A percentile compares a stretch with the other conserved stretches of the same genome.
phyloP scores from a whole-genome alignment of 2,329 filamentous ascomycete species.

The Colletotrichum filicis region DNA sequence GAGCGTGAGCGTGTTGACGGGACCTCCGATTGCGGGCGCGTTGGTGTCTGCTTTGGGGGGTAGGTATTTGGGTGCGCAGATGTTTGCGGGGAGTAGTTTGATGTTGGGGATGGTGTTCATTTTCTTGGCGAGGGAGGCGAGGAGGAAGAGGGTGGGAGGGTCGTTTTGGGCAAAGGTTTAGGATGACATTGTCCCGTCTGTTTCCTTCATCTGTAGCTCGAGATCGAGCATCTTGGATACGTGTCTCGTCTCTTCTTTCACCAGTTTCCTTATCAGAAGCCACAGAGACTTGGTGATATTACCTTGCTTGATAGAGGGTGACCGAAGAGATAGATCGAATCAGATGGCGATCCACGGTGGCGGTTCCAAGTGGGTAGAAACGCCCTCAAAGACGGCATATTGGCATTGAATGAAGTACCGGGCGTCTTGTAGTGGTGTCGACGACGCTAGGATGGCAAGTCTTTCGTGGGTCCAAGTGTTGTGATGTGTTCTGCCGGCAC shows the following conservation, averaged over 20 bases:
- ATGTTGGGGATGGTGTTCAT: constrained; percentile 2
- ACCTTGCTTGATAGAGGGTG: neutral
- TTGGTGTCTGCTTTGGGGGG: constrained; percentile 52
- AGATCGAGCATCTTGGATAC: neutral
- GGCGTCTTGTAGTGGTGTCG: neutral
- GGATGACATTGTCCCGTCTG: neutral
- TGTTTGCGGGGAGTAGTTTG: constrained; percentile 10
- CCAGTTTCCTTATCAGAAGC: neutral
- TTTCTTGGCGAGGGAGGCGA: constrained; percentile 37
- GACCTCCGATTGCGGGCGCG: constrained; percentile 61
- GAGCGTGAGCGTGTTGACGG: constrained; percentile 63
- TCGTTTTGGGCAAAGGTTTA: neutral
- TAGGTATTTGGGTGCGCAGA: neutral
- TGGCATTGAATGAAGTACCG: neutral
- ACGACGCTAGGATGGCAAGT: neutral
- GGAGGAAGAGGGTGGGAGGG: neutral
- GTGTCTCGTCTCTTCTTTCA: neutral
- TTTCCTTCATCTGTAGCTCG: neutral
- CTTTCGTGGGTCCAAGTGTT: neutral
- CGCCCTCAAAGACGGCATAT: neutral
- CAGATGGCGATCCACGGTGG: neutral
- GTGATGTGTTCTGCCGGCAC: neutral
- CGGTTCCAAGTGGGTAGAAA: neutral
- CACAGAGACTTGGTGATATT: neutral
- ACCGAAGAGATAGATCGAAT: neutral